phyloP scores from a whole-genome alignment of 1,139 yeast genomes.

The Wickerhamomyces sp. region DNA sequence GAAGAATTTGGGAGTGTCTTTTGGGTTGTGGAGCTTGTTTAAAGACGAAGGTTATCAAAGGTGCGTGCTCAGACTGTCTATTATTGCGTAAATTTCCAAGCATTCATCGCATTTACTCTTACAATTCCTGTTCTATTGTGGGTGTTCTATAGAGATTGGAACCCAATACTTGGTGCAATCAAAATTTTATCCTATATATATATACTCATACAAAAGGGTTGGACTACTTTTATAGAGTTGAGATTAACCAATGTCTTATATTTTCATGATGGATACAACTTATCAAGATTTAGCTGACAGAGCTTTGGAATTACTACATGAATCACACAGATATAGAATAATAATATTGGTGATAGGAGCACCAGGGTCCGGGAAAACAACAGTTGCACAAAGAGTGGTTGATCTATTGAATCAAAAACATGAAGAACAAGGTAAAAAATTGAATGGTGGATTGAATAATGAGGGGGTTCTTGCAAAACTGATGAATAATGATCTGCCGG shows the following conservation, averaged over 20 bases:
- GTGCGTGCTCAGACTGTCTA: too few relatives aligned
- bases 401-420: constrained; percentile 31
- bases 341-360: constrained; percentile 63
- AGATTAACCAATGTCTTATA: constrained; percentile 6
- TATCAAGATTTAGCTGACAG: constrained; percentile 28
- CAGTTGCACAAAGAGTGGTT: constrained; percentile 46
- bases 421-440: constrained; percentile 2
- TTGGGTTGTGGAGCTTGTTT: too few relatives aligned
- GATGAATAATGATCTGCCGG: constrained; percentile 14
- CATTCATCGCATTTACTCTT: too few relatives aligned
- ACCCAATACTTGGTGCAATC: too few relatives aligned
- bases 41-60: too few relatives aligned
- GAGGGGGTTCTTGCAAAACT: constrained; percentile 4
- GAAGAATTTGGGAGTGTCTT: too few relatives aligned
- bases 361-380: constrained; percentile 84
- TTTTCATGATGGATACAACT: constrained; percentile 27
- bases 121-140: too few relatives aligned
- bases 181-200: too few relatives aligned
- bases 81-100: too few relatives aligned
- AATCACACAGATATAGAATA: constrained; percentile 38
- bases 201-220: too few relatives aligned
- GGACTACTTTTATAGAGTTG: too few relatives aligned
- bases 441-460: not conserved
- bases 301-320: constrained; percentile 25
- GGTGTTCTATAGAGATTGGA: too few relatives aligned